phyloP scores from a whole-genome alignment of 73 alveolate species.

The Paramecium caudatum region DNA sequence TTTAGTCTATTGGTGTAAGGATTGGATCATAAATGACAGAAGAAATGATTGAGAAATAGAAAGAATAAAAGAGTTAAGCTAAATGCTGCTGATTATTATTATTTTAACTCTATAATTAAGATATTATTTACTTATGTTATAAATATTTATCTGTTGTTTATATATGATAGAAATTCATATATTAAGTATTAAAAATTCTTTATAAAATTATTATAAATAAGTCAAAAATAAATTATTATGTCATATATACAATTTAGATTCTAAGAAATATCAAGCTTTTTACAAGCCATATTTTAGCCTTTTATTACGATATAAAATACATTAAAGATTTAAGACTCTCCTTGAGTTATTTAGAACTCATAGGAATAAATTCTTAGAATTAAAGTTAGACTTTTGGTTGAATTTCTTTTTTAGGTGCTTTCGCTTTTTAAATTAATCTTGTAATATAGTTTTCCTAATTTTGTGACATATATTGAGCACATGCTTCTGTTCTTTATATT shows the following conservation, averaged over 20 bases:
- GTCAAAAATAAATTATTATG: too few relatives aligned
- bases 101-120: too few relatives aligned
- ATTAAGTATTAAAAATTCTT: too few relatives aligned
- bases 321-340: background rate
- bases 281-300: slow-evolving; percentile 20
- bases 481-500: background rate
- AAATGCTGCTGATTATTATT: slow-evolving; percentile 60
- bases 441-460: background rate
- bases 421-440: background rate
- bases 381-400: background rate
- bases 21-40: slow-evolving; percentile 54
- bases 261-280: background rate
- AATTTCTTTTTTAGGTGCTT: background rate
- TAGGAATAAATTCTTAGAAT: background rate
- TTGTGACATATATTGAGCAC: background rate
- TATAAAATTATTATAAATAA: too few relatives aligned
- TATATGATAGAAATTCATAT: too few relatives aligned
- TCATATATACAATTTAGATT: too few relatives aligned
- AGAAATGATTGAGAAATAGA: slow-evolving; percentile 45
- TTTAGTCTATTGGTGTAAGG: slow-evolving; percentile 64
- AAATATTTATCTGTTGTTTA: too few relatives aligned
- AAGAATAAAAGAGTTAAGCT: background rate
- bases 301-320: background rate
- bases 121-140: too few relatives aligned
- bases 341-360: slow-evolving; percentile 35